phyloP scores from a whole-genome alignment of 352 stramenopile species.

The Globisporangium spiculum region DNA sequence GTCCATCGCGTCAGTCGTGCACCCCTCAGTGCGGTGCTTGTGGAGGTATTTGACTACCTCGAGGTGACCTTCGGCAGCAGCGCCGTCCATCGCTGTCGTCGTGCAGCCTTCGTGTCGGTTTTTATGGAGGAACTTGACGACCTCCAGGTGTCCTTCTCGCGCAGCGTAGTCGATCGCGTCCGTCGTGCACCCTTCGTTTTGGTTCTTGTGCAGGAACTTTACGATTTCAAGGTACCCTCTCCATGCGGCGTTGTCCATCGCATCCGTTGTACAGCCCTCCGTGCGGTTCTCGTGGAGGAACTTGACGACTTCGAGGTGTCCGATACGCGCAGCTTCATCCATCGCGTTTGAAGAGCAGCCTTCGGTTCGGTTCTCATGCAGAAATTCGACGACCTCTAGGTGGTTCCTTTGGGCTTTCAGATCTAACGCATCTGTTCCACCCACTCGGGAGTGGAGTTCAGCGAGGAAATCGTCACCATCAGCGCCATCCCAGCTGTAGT shows the following conservation, averaged over 20 bases:
- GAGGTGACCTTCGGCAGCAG: not conserved
- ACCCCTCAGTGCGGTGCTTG: not conserved
- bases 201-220: not conserved
- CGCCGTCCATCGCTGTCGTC: not conserved
- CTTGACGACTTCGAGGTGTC: constrained; percentile 2
- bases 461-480: not conserved
- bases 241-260: not conserved
- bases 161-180: not conserved
- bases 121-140: not conserved
- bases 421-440: not conserved
- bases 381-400: not conserved
- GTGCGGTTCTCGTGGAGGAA: constrained; percentile 3
- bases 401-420: not conserved
- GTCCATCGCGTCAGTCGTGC: not conserved
- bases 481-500: not conserved
- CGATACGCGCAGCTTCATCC: not conserved
- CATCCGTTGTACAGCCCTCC: not conserved
- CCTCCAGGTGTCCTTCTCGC: not conserved
- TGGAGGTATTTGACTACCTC: constrained; percentile 1
- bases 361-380: constrained; percentile 3
- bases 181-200: not conserved
- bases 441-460: not conserved
- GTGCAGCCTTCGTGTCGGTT: not conserved
- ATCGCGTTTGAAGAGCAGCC: not conserved
- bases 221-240: not conserved